Base-by-base conservation (phyloP, 2,329 filamentous ascomycete genomes). In the Epichloe gansuensis region DNA sequence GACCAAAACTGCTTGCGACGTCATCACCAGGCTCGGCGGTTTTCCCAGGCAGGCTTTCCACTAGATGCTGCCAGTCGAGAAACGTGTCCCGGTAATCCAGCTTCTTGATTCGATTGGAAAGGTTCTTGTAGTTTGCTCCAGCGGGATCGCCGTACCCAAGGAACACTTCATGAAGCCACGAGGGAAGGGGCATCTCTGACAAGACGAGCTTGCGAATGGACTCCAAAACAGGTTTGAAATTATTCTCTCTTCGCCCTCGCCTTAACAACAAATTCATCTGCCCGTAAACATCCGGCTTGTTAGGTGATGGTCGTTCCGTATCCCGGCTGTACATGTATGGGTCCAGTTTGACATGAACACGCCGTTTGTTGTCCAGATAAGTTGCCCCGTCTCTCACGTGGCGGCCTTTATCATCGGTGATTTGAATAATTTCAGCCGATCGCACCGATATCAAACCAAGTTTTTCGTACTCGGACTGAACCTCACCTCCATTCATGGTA, bases 161-260 rank as follows among this genome's bases (percentile, higher is more conserved):
- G 66, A 97, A 98, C 9, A 97, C 91, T 59, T 97, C 93, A 61
- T 95, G 89, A 43, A 98, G 75, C 93, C 93, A 98, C 2, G 84
- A 80, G 13, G 93, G 89, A 51, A 97, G 75, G 6, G 87, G 86
- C 21, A 91, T 83, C 59, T 95, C 87, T 0, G 89, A 89, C 36
- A 95, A 74, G 2, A 89, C 85, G 34, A 98, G 77, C 57, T 81
- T 87, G 62, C 85, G 87, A 63, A 98, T 94, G 1, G 90, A 95
- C 61, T 96, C 87, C 38, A 98, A 74, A 9, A 98, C 84, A 9
- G 90, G 83, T 63, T 88, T 94, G 74, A 98, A 98, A 67, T 98
- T 98, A 70, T 98, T 98, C 68, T 98, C 93, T 54, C 90, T 78
- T 31, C 87, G 84, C 64, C 81, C 84, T 59, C 93, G 80, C 53